A percentile compares a stretch with the other conserved stretches of the same genome.
These are phyloP conservation scores for Prototheca wickerhamii DNA, from an alignment of 163 green algal species.

Conservation along the genomic window DNA sequence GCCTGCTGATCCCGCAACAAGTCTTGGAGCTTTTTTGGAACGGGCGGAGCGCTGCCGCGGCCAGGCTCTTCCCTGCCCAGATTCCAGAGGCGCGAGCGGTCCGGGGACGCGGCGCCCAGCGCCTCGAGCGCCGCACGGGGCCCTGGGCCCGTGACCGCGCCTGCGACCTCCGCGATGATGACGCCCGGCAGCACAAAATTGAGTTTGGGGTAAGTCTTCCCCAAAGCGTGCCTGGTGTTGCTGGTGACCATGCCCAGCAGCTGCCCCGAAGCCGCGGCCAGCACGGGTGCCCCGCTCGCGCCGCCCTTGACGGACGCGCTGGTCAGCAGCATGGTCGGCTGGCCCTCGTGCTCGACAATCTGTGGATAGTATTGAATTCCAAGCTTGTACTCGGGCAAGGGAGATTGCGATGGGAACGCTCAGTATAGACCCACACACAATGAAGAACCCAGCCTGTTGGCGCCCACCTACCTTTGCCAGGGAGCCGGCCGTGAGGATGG, in stretches of 20 bases:
- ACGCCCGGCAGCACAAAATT: constrained; percentile 53
- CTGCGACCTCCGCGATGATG: too few relatives aligned
- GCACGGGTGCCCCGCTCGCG: constrained; percentile 57
- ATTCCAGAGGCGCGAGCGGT: too few relatives aligned
- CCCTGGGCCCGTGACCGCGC: too few relatives aligned
- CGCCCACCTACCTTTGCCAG: background rate
- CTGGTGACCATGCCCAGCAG: constrained; percentile 66
- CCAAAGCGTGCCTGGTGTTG: constrained; percentile 16
- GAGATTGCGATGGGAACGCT: background rate
- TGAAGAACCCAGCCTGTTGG: background rate
- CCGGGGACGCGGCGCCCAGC: too few relatives aligned
- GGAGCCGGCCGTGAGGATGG: background rate
- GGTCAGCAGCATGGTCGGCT: constrained; percentile 52
- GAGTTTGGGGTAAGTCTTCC: constrained; percentile 36
- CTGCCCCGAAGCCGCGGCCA: constrained; percentile 29
- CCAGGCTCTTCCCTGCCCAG: too few relatives aligned
- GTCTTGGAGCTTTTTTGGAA: too few relatives aligned
- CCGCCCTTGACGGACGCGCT: constrained; percentile 58
- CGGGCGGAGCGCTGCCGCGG: too few relatives aligned
- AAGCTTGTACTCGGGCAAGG: background rate
- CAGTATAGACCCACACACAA: background rate
- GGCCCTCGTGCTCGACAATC: background rate
- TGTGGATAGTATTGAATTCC: background rate
- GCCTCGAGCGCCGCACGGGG: too few relatives aligned
- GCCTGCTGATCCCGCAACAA: too few relatives aligned